Evolutionary conservation across 2,329 filamentous ascomycete species (phyloP), one percentile per base, ranked within the genome.

Genomic region (Calonectria leucothoes): DNA sequence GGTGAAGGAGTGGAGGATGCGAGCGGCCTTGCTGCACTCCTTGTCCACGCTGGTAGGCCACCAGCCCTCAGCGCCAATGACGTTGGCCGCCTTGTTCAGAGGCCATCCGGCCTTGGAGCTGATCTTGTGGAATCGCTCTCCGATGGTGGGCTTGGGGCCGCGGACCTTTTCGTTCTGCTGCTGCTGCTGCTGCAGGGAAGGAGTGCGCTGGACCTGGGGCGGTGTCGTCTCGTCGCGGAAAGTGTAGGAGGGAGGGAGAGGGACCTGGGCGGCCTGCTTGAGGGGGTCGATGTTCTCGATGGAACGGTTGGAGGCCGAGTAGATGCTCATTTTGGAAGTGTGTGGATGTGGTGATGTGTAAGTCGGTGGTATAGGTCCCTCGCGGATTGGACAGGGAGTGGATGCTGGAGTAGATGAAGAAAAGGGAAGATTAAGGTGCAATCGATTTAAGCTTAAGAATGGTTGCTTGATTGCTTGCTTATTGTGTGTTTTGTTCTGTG

Each of bases 1-100:
- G 85, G 93, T 94, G 82, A 95, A 95, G 76, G 91, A 93, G 78
- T 93, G 89, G 71, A 95, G 84, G 63, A 95, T 95, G 33, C 93
- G 89, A 27, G 94, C 93, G 3, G 93, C 93, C 85, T 95, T 95
- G 85, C 93, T 92, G 80, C 91, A 92, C 84, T 95, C 94, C 81
- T 93, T 92, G 79, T 94, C 93, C 78, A 95, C 85, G 6, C 90
- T 91, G 33, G 92, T 93, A 4, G 94, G 93, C 93, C 93, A 95
- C 82, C 94, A 95, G 15, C 93, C 92, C 82, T 95, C 93, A 31
- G 91, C 90, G 73, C 93, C 93, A 51, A 95, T 84, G 76, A 90
- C 90, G 83, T 94, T 93, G 66, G 91, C 92, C 23, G 94, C 85
- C 71, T 88, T 90, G 82, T 94, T 94, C 72, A 94, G 88, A 6